A percentile compares a stretch with the other conserved stretches of the same genome.
Evolutionary conservation across 805 yeast species (phyloP).

Genomic region (Millerozyma miso): DNA sequence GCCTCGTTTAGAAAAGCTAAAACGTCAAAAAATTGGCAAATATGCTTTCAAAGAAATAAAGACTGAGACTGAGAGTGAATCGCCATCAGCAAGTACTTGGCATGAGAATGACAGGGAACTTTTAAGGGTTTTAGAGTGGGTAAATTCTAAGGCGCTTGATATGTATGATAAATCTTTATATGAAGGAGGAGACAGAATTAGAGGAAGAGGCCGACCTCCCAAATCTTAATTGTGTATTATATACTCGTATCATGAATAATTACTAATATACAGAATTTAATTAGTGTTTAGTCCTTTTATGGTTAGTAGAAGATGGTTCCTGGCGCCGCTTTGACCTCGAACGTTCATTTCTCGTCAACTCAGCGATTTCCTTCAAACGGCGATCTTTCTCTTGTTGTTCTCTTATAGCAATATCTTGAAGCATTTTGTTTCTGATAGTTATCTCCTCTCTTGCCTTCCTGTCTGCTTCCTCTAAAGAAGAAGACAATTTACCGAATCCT

Average conservation of each 20-base stretch:
- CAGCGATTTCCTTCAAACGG: conserved; percentile 26
- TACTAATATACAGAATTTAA: conserved; percentile 1
- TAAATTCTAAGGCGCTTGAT: conserved; percentile 54
- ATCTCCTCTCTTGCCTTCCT: conserved; percentile 25
- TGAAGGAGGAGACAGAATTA: conserved; percentile 46
- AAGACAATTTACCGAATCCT: conserved; percentile 58
- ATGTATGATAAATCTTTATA: conserved; percentile 49
- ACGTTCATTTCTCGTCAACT: conserved; percentile 19
- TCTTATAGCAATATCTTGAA: conserved; percentile 17
- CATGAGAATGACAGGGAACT: conserved; percentile 34
- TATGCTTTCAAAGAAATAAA: conserved; percentile 9
- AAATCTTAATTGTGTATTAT: conserved; percentile 5
- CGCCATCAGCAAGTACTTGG: not conserved
- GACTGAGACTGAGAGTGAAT: not conserved
- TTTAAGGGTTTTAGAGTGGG: conserved; percentile 55
- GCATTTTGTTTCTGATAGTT: conserved; percentile 21
- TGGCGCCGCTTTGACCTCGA: conserved; percentile 6
- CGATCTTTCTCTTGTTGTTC: conserved; percentile 28
- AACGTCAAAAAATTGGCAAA: conserved; percentile 19
- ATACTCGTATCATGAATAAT: conserved; percentile 1
- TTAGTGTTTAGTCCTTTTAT: conserved; percentile 10
- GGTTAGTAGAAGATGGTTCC: conserved; percentile 1
- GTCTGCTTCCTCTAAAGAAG: conserved; percentile 69
- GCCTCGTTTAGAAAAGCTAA: conserved; percentile 15
- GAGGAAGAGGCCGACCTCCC: conserved; percentile 7